Evolutionary conservation across 345 rosid species (phyloP), one percentile per base, ranked within the genome.

Genomic region (Citrus unshiu): DNA sequence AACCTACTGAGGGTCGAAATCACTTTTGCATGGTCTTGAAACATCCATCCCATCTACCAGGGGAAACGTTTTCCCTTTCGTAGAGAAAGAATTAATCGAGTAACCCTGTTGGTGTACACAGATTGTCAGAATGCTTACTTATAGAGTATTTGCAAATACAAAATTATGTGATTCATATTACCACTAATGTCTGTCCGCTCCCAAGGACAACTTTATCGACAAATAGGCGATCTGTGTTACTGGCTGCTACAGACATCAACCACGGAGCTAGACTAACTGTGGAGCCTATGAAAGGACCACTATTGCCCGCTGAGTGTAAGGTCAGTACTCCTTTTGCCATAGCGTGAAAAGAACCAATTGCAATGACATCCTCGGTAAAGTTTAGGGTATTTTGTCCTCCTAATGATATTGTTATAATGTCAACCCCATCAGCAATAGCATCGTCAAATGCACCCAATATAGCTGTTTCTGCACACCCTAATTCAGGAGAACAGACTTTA

Each of bases 381-480:
- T 46, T 46, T 13, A 46, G 5, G 16, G 0, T 1, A 46, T 46
- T 0, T 0, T 0, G 0, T 89, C 90, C 0, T 2, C 81, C 88
- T 0, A 86, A 0, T 4, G 91, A 89, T 4, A 84, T 18, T 39
- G 84, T 68, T 51, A 89, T 62, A 18, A 89, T 29, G 72, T 89
- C 93, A 2, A 90, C 92, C n/a, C 89, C 90, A 54, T 89, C 93
- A 4, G 91, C 88, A 10, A 90, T 90, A 0, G 93, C 91, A 51
- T 92, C 96, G 39, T 89, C 96, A 19, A 89, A 90, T 0, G 85
- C 92, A 25, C 83, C 83, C 67, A 89, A 57, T 18, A 89, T 3
- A 14, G 49, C 61, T 8, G 5, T 79, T 0, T 12, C 2, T 3
- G 0, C 1, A 56, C 87, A 84, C 0, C 43, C 73, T 0, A 0